Evolutionary conservation across 768 basidiomycete species (phyloP).

Genomic region (Boletus bicolor): DNA sequence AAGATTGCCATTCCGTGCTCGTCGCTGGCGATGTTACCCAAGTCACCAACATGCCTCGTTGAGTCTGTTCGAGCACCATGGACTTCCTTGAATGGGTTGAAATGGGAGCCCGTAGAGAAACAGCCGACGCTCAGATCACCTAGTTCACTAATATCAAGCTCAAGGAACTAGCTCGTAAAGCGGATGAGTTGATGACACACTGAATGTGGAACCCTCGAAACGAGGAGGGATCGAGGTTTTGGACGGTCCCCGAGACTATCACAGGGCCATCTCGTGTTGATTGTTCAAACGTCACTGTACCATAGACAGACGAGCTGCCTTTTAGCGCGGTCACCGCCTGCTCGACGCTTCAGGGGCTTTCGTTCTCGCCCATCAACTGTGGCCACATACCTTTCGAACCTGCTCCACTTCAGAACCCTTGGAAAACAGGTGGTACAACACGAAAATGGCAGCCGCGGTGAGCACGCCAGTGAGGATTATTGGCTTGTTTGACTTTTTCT

Average conservation of each 20-base stretch:
- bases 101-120: constrained; percentile 68
- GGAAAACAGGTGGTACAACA: constrained; percentile 20
- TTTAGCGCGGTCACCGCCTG: constrained; percentile 61
- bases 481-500: constrained; percentile 23
- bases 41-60: constrained; percentile 67
- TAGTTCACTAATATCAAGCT: constrained; percentile 22
- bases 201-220: constrained; percentile 79
- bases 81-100: constrained; percentile 62
- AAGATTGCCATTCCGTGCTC: constrained; percentile 54
- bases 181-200: constrained; percentile 38
- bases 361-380: neutral
- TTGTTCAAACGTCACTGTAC: constrained; percentile 68
- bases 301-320: constrained; percentile 57
- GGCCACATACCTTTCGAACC: constrained; percentile 21
- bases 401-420: constrained; percentile 13
- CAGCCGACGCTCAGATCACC: constrained; percentile 72
- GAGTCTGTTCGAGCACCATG: constrained; percentile 62
- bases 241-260: constrained; percentile 59
- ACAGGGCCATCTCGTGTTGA: constrained; percentile 46
- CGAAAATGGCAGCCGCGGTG: constrained; percentile 15
- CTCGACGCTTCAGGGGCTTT: neutral
- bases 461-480: constrained; percentile 14
- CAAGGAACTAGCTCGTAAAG: constrained; percentile 20
- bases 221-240: constrained; percentile 54
- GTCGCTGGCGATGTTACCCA: constrained; percentile 72